Base-by-base conservation (phyloP, 176 grass and related monocot species). In the Triticum dicoccoides region DNA sequence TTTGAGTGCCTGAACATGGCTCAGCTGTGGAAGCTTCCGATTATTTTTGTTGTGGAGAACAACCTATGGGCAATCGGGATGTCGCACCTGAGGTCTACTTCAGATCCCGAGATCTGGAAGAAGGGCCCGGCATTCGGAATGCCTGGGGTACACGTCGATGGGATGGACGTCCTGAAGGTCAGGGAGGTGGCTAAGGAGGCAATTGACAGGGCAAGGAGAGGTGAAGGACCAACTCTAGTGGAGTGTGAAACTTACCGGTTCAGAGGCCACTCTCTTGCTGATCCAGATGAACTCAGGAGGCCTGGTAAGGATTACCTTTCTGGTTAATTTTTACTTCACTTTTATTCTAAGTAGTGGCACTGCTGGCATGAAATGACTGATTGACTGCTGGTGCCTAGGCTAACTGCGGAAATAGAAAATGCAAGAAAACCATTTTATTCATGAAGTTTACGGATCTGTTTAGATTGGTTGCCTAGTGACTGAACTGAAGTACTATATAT, bases 1-100 rank as follows among this genome's bases (percentile, higher is more conserved):
- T 98, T 98, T 80, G 93, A 98, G 90, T 98, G 96, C 86, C 86
- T 98, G 20, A 98, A 98, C 91, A 98, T 98, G 96, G 96, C 96
- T 24, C 96, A 98, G 39, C 90, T 98, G 13, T 98, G 97, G 97
- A 98, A 96, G 85, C 88, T 98, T 37, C 97, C 97, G 66, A 96
- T 98, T 24, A 75, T 98, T 35, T 96, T 98, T 94, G 97, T 98
- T 88, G 97, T 99, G 82, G 97, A 99, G 54, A 99, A 99, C 77
- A 99, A 99, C 32, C 86, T 94, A 37, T 99, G 94, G 94, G 94
- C 97, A 21, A 96, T 99, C 11, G 92, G 92, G 44, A 99, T 96
- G 97, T 99, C 97, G 0, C 97, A 99, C 65, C 5, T 96, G 9
- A 89, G 94, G 77, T 70, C 94, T 76, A 94, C 94, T 47, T 96